phyloP scores from a whole-genome alignment of 768 basidiomycete species.

The Kwoniella botswanensis region DNA sequence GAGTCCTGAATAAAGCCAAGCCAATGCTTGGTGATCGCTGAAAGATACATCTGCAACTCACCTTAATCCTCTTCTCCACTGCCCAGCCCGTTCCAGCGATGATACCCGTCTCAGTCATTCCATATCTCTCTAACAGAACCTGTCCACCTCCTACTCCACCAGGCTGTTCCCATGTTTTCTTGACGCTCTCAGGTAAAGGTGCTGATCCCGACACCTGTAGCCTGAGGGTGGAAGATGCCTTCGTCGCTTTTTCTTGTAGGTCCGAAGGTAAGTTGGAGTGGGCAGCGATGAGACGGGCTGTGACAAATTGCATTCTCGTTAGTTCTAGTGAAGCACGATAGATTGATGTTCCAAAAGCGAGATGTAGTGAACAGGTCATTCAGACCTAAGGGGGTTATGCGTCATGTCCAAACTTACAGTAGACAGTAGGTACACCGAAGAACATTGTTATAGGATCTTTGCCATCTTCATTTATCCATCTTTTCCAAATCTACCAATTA shows the following conservation, averaged over 20 bases:
- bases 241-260: slow-evolving; percentile 34
- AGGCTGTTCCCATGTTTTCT: slow-evolving; percentile 42
- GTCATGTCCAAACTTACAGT: slow-evolving; percentile 27
- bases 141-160: slow-evolving; percentile 47
- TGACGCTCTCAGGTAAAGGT: slow-evolving; percentile 49
- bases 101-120: slow-evolving; percentile 55
- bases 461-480: slow-evolving; percentile 37
- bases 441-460: slow-evolving; percentile 48
- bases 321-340: not conserved
- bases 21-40: no score
- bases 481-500: slow-evolving; percentile 41
- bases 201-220: slow-evolving; percentile 52
- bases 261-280: slow-evolving; percentile 28
- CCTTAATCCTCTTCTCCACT: slow-evolving; percentile 34
- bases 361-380: not conserved
- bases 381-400: not conserved
- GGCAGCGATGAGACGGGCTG: slow-evolving; percentile 39
- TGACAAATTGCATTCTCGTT: not conserved
- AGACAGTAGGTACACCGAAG: slow-evolving; percentile 54
- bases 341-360: not conserved
- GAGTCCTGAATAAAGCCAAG: not conserved
- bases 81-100: slow-evolving; percentile 38
- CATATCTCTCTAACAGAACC: slow-evolving; percentile 50
- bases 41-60: slow-evolving; percentile 2
- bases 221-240: slow-evolving; percentile 39